Conservation (phyloP, 225 moss, liverwort and hornwort species). For the Pleurozium schreberi region DNA sequence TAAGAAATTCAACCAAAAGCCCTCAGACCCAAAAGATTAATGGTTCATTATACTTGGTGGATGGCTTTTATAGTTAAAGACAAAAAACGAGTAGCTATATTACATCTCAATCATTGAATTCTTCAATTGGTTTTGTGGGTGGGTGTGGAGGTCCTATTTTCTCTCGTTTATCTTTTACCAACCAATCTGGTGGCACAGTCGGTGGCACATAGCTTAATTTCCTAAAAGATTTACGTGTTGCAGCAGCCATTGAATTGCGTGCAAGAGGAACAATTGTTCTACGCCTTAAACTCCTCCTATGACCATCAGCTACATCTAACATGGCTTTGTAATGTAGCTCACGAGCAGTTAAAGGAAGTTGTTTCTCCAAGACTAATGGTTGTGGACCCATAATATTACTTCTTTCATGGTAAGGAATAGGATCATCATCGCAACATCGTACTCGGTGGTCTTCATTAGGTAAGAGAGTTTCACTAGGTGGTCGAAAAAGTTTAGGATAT, state of each 20-base stretch:
- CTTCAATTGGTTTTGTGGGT: background rate
- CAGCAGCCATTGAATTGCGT: background rate
- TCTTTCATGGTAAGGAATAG: background rate
- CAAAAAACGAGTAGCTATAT: background rate
- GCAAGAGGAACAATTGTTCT: background rate
- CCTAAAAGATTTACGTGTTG: background rate
- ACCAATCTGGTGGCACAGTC: background rate
- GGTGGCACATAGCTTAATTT: constrained; percentile 6
- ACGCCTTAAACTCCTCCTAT: background rate
- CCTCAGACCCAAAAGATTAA: background rate
- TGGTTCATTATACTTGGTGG: background rate
- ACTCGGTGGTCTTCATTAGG: background rate
- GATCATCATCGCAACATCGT: background rate
- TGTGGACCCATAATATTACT: background rate
- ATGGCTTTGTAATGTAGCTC: constrained; percentile 7
- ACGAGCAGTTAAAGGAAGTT: background rate
- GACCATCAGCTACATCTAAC: background rate
- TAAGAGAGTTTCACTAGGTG: background rate
- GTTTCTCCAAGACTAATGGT: background rate
- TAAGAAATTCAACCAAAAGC: background rate
- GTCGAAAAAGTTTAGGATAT: background rate
- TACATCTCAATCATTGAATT: background rate
- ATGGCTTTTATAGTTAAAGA: no score
- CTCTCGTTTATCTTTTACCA: background rate
- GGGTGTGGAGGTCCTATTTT: background rate